Conservation (phyloP, 345 rosid species). For the Salix caprea region DNA sequence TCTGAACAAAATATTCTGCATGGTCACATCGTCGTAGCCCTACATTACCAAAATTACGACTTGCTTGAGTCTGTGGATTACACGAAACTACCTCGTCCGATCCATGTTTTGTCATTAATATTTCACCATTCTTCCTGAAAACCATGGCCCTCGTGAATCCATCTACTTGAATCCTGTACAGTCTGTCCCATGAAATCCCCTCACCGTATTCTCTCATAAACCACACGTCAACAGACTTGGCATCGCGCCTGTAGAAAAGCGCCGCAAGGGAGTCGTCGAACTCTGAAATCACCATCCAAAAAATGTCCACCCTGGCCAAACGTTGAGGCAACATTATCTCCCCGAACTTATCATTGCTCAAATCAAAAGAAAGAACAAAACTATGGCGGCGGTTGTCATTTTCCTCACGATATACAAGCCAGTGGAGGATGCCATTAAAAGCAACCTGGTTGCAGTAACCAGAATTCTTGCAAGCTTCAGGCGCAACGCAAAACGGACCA, state of each 20-base stretch:
- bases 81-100: background rate
- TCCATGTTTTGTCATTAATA: background rate
- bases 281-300: background rate
- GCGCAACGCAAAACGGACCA: background rate
- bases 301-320: background rate
- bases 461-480: background rate
- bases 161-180: background rate
- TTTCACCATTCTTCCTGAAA: background rate
- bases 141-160: background rate
- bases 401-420: background rate
- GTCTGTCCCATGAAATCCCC: background rate
- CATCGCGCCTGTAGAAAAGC: background rate
- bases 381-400: background rate
- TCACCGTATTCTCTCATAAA: too few species aligned
- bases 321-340: background rate
- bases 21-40: background rate
- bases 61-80: background rate
- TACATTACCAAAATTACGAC: background rate
- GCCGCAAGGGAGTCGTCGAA: background rate
- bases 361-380: background rate
- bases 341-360: background rate
- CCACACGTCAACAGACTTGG: background rate
- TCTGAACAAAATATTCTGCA: background rate
- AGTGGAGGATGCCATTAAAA: background rate
- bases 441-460: background rate